A percentile compares a stretch with the other conserved stretches of the same genome.
phyloP scores from a whole-genome alignment of 1,139 yeast genomes.

The Blastobotrys buckinghamii region DNA sequence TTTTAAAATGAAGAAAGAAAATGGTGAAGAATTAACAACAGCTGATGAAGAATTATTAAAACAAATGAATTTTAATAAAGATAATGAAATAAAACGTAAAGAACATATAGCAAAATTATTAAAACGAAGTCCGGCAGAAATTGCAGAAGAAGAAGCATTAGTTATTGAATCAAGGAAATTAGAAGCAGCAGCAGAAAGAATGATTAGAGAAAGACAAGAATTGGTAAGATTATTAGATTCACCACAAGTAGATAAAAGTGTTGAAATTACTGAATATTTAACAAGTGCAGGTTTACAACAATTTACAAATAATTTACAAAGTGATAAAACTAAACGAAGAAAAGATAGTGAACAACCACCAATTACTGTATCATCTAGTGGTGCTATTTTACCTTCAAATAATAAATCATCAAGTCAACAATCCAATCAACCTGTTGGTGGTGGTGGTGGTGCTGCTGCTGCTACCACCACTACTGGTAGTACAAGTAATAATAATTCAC shows the following conservation, averaged over 20 bases:
- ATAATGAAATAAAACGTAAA: conserved; percentile 71
- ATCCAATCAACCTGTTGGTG: neutral
- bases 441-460: no score
- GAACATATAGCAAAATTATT: conserved; percentile 70
- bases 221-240: conserved; percentile 76
- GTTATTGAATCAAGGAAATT: conserved; percentile 90
- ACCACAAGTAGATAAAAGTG: conserved; percentile 75
- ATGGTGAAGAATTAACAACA: conserved; percentile 38
- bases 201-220: conserved; percentile 77
- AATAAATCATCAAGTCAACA: conserved; percentile 15
- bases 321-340: conserved; percentile 63
- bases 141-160: conserved; percentile 94
- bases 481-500: conserved; percentile 7
- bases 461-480: conserved; percentile 8
- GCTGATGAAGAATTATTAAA: conserved; percentile 36
- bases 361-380: neutral
- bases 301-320: conserved; percentile 72
- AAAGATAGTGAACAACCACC: conserved; percentile 36
- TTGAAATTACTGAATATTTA: conserved; percentile 56
- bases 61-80: conserved; percentile 53
- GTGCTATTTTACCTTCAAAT: conserved; percentile 4
- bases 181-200: conserved; percentile 87
- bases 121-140: conserved; percentile 88
- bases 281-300: conserved; percentile 89
- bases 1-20: conserved; percentile 37